A percentile compares a stretch with the other conserved stretches of the same genome.
Evolutionary conservation across 2,329 filamentous ascomycete genomes (phyloP).

Genomic region (Drechslerella dactyloides): DNA sequence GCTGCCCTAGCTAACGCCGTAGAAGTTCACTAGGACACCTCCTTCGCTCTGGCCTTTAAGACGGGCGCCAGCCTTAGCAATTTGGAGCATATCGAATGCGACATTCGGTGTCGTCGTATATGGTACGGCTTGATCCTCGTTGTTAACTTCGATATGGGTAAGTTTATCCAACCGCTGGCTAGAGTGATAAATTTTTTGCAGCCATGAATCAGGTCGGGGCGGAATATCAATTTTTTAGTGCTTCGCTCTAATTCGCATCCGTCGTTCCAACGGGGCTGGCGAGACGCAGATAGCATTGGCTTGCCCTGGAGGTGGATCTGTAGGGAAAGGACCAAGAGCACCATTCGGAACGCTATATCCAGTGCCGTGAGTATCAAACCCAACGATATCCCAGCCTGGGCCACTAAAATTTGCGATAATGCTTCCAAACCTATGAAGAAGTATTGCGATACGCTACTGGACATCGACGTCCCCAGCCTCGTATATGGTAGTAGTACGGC

Average conservation of each 20-base stretch:
- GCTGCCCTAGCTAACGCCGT: slow-evolving; percentile 63
- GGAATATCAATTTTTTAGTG: slow-evolving; percentile 35
- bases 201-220: slow-evolving; percentile 31
- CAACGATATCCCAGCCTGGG: slow-evolving; percentile 49
- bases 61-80: slow-evolving; percentile 43
- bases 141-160: slow-evolving; percentile 12
- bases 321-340: slow-evolving; percentile 55
- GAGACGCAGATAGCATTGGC: slow-evolving; percentile 29
- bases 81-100: slow-evolving; percentile 43
- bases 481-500: no score
- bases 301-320: slow-evolving; percentile 58
- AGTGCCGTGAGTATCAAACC: slow-evolving; percentile 63
- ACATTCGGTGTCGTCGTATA: slow-evolving; percentile 37
- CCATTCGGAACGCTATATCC: slow-evolving; percentile 60
- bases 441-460: no score
- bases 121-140: slow-evolving; percentile 28
- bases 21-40: slow-evolving; percentile 58
- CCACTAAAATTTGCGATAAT: slow-evolving; percentile 62
- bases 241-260: slow-evolving; percentile 18
- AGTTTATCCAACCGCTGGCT: slow-evolving; percentile 17
- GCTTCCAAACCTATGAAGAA: no score
- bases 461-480: no score
- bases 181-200: slow-evolving; percentile 6
- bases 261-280: not conserved
- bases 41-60: slow-evolving; percentile 24